Percentiles rank a stretch among this genome's conserved stretches.
Evolutionary conservation across 1,284 basidiomycete species (phyloP).

Genomic region (Cystobasidiaceae sp.): DNA sequence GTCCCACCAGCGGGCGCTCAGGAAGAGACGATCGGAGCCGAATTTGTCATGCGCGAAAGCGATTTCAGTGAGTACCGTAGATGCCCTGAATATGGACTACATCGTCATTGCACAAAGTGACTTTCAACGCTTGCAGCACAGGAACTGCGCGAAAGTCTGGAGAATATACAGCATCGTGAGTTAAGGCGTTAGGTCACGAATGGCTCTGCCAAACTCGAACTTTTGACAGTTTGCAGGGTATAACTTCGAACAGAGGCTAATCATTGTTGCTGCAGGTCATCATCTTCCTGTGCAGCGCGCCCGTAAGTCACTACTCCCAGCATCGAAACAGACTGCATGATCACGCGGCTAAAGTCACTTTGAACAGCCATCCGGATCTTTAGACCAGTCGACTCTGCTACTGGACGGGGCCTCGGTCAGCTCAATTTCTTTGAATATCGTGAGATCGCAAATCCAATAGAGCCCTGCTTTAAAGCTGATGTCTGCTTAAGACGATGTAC

Average conservation of each 20-base stretch:
- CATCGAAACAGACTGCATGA: too few species aligned
- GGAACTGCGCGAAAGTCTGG: neutral
- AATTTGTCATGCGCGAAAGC: neutral
- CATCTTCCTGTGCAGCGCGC: too few species aligned
- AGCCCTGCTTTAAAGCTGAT: neutral
- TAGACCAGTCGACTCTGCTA: neutral
- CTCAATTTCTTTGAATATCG: neutral
- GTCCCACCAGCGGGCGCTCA: neutral
- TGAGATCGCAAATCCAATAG: neutral
- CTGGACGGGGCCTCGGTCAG: neutral
- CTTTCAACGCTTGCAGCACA: neutral
- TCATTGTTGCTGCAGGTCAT: too few species aligned
- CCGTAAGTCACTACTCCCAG: too few species aligned
- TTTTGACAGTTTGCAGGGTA: too few species aligned
- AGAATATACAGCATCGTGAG: too few species aligned
- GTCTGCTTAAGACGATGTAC: neutral
- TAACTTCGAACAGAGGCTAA: too few species aligned
- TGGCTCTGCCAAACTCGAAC: too few species aligned
- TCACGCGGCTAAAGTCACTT: too few species aligned
- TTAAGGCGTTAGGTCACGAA: too few species aligned
- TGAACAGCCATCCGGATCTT: neutral
- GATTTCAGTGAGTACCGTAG: neutral
- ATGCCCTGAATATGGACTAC: neutral
- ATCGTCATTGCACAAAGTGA: neutral
- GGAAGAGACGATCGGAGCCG: neutral